Percentiles rank a stretch among this genome's conserved stretches.
Evolutionary conservation across 2,329 filamentous ascomycete species (phyloP).

Genomic region (Elsinoe fawcettii): DNA sequence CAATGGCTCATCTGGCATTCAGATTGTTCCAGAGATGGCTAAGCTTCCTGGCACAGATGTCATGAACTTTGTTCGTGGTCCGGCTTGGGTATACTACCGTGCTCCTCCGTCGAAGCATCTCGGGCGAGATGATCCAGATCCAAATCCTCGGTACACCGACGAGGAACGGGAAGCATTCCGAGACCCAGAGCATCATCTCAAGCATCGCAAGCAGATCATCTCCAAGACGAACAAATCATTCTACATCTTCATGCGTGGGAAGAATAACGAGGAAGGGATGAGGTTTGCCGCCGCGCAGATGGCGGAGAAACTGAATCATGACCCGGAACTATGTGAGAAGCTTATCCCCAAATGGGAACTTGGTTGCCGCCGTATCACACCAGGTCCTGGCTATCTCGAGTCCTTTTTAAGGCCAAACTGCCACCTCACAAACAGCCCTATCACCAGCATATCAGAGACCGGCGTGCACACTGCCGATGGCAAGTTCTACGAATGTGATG

Average conservation of each 20-base stretch:
- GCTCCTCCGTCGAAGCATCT: conserved; percentile 11
- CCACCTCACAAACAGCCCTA: conserved; percentile 43
- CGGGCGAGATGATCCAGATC: conserved; percentile 24
- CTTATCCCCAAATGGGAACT: conserved; percentile 58
- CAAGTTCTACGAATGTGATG: conserved; percentile 27
- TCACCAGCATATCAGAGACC: conserved; percentile 33
- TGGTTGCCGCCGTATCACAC: conserved; percentile 58
- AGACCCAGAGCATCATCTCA: conserved; percentile 27
- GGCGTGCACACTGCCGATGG: conserved; percentile 30
- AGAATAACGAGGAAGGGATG: background rate
- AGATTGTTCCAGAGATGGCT: conserved; percentile 31
- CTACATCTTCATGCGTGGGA: conserved; percentile 22
- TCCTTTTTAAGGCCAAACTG: conserved; percentile 56
- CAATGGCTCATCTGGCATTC: conserved; percentile 33
- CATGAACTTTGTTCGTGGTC: conserved; percentile 28
- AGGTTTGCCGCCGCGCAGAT: conserved; percentile 45
- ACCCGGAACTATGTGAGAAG: conserved; percentile 48
- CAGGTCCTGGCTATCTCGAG: conserved; percentile 50
- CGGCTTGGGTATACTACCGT: conserved; percentile 37
- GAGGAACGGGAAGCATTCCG: conserved; percentile 27
- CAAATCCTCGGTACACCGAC: conserved; percentile 22
- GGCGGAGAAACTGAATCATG: conserved; percentile 44
- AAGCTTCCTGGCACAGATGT: conserved; percentile 20
- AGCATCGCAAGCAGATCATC: conserved; percentile 32
- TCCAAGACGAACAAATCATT: conserved; percentile 23